Evolutionary conservation across 768 basidiomycete species (phyloP).

Genomic region (Exidia glandulosa): DNA sequence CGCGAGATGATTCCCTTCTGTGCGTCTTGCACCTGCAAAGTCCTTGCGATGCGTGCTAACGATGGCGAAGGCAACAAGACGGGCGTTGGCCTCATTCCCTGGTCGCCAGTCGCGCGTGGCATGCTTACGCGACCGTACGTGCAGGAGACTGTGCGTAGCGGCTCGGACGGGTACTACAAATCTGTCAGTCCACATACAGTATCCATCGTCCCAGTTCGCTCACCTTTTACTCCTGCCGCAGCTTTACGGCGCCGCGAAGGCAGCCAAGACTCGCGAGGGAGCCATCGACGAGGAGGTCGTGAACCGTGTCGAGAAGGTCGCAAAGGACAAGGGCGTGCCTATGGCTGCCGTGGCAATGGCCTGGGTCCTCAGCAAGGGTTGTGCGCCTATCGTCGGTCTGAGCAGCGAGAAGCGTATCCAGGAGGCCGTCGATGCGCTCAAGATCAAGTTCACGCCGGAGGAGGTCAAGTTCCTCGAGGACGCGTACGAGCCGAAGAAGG

Average conservation of each 20-base stretch:
- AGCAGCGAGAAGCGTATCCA: background rate
- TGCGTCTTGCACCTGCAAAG: background rate
- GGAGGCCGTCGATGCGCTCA: slow-evolving; percentile 22
- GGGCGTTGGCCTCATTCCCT: slow-evolving; percentile 12
- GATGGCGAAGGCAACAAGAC: background rate
- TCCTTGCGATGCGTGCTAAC: background rate
- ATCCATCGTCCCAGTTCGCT: background rate
- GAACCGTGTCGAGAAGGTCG: slow-evolving; percentile 15
- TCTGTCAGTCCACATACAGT: background rate
- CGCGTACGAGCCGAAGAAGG: slow-evolving; percentile 34
- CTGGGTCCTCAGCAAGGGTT: slow-evolving; percentile 16
- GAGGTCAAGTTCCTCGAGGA: slow-evolving; percentile 47
- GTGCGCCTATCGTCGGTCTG: background rate
- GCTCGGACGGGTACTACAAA: slow-evolving; percentile 3
- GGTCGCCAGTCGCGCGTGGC: slow-evolving; percentile 13
- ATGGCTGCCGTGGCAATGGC: slow-evolving; percentile 26
- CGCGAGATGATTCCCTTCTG: slow-evolving; percentile 9
- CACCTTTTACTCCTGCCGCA: background rate
- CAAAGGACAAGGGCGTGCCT: slow-evolving; percentile 15
- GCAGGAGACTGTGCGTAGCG: slow-evolving; percentile 4
- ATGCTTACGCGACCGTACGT: slow-evolving; percentile 6
- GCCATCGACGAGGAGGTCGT: slow-evolving; percentile 12
- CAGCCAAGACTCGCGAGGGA: background rate
- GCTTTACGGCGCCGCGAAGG: background rate
- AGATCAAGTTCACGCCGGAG: slow-evolving; percentile 42